A percentile compares a stretch with the other conserved stretches of the same genome.
These are phyloP conservation scores for Geotrichum siamense DNA, from an alignment of 1,139 yeast species.

Conservation along the genomic window DNA sequence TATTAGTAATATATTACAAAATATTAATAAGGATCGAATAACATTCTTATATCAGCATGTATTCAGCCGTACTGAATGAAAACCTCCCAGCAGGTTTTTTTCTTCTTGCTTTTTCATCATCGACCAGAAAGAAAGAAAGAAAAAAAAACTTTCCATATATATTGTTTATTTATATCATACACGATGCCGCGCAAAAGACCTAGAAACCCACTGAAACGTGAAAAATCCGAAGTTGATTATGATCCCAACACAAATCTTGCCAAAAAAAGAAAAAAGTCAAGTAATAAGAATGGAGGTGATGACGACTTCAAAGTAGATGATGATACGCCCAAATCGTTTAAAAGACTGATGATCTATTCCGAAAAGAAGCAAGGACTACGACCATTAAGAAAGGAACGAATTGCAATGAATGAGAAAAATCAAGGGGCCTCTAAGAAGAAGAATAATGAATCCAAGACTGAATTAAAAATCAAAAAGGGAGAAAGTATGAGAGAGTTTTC, in stretches of 20 bases:
- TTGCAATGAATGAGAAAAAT: conserved; percentile 3
- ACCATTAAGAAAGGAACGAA: conserved; percentile 8
- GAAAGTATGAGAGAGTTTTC: conserved; percentile 35
- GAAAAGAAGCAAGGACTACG: conserved; percentile 20
- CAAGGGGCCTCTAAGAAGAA: not conserved
- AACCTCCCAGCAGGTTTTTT: too few relatives aligned
- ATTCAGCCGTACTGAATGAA: too few relatives aligned
- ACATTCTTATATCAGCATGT: too few relatives aligned
- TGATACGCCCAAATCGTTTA: conserved; percentile 32
- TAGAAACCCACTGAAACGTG: conserved; percentile 27
- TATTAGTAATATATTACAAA: too few relatives aligned
- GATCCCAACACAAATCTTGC: conserved; percentile 24
- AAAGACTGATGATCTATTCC: conserved; percentile 28
- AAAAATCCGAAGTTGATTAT: conserved; percentile 23
- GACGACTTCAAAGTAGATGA: conserved; percentile 21
- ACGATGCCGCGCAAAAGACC: conserved; percentile 28
- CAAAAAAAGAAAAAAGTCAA: conserved; percentile 4
- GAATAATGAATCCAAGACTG: not conserved
- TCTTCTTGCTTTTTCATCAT: not conserved
- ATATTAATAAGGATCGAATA: too few relatives aligned
- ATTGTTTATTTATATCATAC: too few relatives aligned
- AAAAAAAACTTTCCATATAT: not conserved
- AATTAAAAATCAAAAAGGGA: conserved; percentile 29
- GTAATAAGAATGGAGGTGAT: not conserved
- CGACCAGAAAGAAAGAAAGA: not conserved